Base-by-base conservation (phyloP, 768 basidiomycete species). In the Mycena amicta region DNA sequence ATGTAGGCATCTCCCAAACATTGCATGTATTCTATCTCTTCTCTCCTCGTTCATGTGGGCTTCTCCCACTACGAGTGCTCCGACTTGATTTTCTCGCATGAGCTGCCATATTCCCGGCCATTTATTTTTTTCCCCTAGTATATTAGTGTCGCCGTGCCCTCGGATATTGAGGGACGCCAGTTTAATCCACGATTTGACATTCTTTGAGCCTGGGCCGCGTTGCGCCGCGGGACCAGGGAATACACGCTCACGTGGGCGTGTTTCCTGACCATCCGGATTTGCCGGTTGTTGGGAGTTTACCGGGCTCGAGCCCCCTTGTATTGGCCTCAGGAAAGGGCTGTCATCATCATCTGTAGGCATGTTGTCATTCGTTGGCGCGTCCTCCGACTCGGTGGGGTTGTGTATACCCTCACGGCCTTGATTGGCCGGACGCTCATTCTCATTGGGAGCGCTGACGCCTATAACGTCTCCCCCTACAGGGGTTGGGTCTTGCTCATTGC, bases 61-160 rank as follows among this genome's bases (percentile, higher is more conserved):
- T 60, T 77, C 74, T 47, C 71, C 69, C 0, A 75, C 20, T 0
- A 62, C 56, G 2, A 75, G 52, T 1, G 75, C 62, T 16, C 57
- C 72, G n/a, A 76, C 67, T 53, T 65, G 62, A 1, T 71, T 53
- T 1, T 63, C 50, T 22, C 52, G 33, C 30, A 77, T 55, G 11
- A 73, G 8, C 20, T 50, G 47, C 47, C 47, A 50, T 5, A 50
- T 5, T 26, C 27, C 13, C 11, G 23, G 28, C 47, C 47, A 50
- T 50, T 50, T 50, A 27, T 50, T 50, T 11, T 23, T 25, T 4
- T 26, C 37, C 11, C 28, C 6, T 12, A 15, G 12, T 29, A 11
- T 5, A 50, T 20, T 5, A 25, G 28, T 25, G 25, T 29, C 13
- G 22, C 47, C 47, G 28, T 50, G 47, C 13, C 28, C 47, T 6